Percentiles rank a stretch among this genome's conserved stretches.
Conservation (phyloP, 2,329 filamentous ascomycete species). For the Colletotrichum agaves region DNA sequence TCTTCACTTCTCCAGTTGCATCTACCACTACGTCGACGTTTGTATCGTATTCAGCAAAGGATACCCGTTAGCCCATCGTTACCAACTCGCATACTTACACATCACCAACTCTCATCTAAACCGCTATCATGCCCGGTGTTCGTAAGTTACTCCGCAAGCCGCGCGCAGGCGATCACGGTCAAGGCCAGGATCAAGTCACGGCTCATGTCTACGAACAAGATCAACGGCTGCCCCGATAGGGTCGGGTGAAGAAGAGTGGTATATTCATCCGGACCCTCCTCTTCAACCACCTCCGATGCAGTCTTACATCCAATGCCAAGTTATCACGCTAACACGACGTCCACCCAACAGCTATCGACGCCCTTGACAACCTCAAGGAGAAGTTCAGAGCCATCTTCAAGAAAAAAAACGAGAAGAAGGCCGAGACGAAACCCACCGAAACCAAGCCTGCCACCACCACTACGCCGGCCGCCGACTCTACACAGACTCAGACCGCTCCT, state of each 20-base stretch:
- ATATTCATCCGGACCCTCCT: not conserved
- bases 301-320: constrained; percentile 18
- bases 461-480: constrained; percentile 44
- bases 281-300: not conserved
- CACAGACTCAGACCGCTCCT: constrained; percentile 42
- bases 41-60: not conserved
- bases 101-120: constrained; percentile 14
- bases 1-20: not conserved
- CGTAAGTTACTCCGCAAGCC: constrained; percentile 52
- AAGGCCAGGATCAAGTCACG: too few relatives aligned
- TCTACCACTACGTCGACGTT: not conserved
- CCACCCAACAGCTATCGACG: constrained; percentile 55
- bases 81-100: not conserved
- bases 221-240: not conserved
- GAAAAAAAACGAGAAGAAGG: constrained; percentile 55
- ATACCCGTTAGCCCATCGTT: not conserved
- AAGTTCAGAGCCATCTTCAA: constrained; percentile 66
- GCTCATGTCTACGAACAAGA: too few relatives aligned
- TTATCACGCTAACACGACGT: constrained; percentile 16
- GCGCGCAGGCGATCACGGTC: too few relatives aligned
- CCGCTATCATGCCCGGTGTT: constrained; percentile 62
- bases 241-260: not conserved
- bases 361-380: constrained; percentile 65
- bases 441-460: constrained; percentile 39
- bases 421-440: constrained; percentile 43